phyloP scores from a whole-genome alignment of 2,329 filamentous ascomycete genomes.

The Fusarium acutatum region DNA sequence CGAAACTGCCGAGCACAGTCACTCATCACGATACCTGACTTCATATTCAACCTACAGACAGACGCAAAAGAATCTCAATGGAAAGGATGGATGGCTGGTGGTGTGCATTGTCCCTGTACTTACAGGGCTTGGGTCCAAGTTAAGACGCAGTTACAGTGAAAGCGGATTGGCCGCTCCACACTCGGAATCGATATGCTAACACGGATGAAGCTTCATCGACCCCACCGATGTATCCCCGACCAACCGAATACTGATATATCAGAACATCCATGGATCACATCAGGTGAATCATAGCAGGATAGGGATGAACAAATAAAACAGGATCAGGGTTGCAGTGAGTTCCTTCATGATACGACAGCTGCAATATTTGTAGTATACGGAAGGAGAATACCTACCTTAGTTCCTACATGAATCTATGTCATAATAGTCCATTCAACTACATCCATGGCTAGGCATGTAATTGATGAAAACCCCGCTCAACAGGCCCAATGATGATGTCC shows the following conservation, averaged over 20 bases:
- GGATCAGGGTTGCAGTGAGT: neutral
- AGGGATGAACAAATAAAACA: conserved; percentile 9
- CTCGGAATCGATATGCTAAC: conserved; percentile 26
- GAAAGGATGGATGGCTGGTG: conserved; percentile 11
- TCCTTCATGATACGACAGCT: neutral
- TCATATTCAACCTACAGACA: neutral
- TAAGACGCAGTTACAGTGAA: conserved; percentile 40
- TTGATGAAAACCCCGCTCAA: conserved; percentile 15
- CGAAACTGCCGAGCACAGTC: neutral
- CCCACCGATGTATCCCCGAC: conserved; percentile 32
- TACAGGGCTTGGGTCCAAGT: conserved; percentile 34
- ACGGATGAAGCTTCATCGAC: conserved; percentile 37
- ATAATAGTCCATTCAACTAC: neutral
- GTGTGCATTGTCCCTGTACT: conserved; percentile 36
- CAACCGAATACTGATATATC: conserved; percentile 32
- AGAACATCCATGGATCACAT: conserved; percentile 39
- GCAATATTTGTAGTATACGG: neutral
- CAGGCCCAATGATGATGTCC: conserved; percentile 12
- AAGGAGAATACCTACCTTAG: neutral
- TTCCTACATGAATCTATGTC: neutral
- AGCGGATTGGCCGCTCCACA: conserved; percentile 43
- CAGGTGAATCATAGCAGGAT: conserved; percentile 31
- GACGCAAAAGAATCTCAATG: neutral
- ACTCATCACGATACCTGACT: neutral
- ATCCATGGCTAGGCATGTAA: neutral